These are phyloP conservation scores for Lasiosphaeris hirsuta DNA, from an alignment of 495 filamentous ascomycete genomes.

Conservation along the genomic window DNA sequence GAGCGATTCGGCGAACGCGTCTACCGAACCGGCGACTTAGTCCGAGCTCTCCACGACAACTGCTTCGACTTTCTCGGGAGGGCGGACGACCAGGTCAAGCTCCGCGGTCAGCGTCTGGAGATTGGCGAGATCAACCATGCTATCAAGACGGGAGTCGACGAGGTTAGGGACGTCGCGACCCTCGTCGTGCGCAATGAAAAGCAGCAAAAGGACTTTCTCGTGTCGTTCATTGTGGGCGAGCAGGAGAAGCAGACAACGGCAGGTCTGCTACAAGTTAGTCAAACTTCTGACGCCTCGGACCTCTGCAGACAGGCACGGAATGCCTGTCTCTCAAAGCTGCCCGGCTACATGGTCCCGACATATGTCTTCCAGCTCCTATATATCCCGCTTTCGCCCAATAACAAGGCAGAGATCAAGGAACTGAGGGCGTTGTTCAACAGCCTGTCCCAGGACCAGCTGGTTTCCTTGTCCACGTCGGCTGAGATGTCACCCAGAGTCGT, in stretches of 20 bases:
- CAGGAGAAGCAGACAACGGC: conserved; percentile 1
- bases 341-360: conserved; percentile 75
- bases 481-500: conserved; percentile 15
- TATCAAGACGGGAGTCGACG: conserved; percentile 47
- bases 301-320: conserved; percentile 38
- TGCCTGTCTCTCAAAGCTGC: conserved; percentile 57
- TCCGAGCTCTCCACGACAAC: conserved; percentile 65
- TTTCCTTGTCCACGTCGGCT: conserved; percentile 14
- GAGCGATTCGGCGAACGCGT: conserved; percentile 48
- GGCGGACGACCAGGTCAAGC: conserved; percentile 76
- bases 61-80: conserved; percentile 72
- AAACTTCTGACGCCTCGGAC: conserved; percentile 17
- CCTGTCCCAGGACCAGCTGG: conserved; percentile 56
- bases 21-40: conserved; percentile 79
- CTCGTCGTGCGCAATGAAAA: conserved; percentile 54
- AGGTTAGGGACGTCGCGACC: conserved; percentile 58
- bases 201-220: conserved; percentile 65
- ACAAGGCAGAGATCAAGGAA: conserved; percentile 67
- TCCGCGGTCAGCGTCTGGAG: conserved; percentile 74
- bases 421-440: conserved; percentile 57
- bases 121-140: conserved; percentile 71
- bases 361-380: conserved; percentile 61
- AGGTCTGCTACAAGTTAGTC: conserved; percentile 27
- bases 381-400: conserved; percentile 69
- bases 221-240: conserved; percentile 58